Base-by-base conservation (phyloP, 805 yeast species). In the Sugiyamaella americana region DNA sequence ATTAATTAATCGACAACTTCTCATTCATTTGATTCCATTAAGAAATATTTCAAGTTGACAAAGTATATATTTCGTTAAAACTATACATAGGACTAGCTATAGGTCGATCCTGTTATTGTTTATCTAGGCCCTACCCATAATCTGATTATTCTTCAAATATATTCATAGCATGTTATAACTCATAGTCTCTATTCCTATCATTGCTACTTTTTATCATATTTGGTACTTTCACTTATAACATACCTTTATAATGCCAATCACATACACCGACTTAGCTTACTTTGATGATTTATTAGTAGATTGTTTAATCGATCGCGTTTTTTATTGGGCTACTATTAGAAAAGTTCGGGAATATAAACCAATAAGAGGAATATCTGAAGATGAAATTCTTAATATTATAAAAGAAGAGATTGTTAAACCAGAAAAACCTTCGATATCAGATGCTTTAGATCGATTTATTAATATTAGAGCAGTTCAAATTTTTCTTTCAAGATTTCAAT, bases 221-320 rank as follows among this genome's bases (percentile, higher is more conserved):
- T n/a, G n/a, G n/a, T n/a, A n/a, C n/a, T n/a, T n/a, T n/a, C n/a
- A n/a, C n/a, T n/a, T n/a, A n/a, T n/a, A n/a, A n/a, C n/a, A n/a
- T n/a, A n/a, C n/a, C 4, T 40, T 17, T 32, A 21, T 17, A 38
- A 22, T 24, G 44, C 37, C 49, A 44, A 44, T 58, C 40, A 50
- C 58, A 19, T 56, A 58, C 43, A 50, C 54, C 22, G 60, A 59
- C 35, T 47, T 60, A 44, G 58, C 62, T 21, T 47, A 44, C 41
- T 58, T 60, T 37, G 64, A 60, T 51, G 63, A 60, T 45, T 48
- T 59, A 29, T 51, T 59, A 38, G 60, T 57, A 11, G 63, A 60
- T 51, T 52, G 58, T 30, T 49, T 60, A 23, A 46, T 60, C 16
- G 62, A 60, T 39, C 44, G 51, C 35, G 46, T 60, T 21, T 53